Evolutionary conservation across 2,329 filamentous ascomycete species (phyloP), one percentile per base, ranked within the genome.

Genomic region (Moelleriella libera): DNA sequence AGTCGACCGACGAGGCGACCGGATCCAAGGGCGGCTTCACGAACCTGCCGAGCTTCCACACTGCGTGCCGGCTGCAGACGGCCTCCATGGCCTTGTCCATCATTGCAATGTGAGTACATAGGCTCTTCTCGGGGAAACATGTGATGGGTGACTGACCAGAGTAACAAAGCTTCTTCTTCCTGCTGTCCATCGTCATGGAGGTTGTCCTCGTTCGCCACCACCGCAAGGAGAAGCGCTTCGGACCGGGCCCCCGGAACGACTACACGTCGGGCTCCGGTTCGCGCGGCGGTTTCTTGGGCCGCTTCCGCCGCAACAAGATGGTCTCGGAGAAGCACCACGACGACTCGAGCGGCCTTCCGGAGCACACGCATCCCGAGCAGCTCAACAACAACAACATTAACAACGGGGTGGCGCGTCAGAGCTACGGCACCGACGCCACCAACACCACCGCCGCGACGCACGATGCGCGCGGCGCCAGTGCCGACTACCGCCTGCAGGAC

Each of bases 11-110:
- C 37, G 70, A 73, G 34, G 63, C 65, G n/a, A 66, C 71, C n/a
- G 66, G 32, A 8, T 4, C 69, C 42, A 52, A 51, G 3, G 68
- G 68, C 55, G 69, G 68, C 37, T 76, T 77, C 50, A 68, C 66
- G 14, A 55, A 57, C 8, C 59, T 76, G 43, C 74, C 74, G 2
- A 72, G 62, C 44, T 72, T 68, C 51, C 60, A 58, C 40, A 63
- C 63, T 6, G 80, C 83, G 1, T 96, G 89, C 69, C 72, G 72
- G 50, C 69, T 95, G 54, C 79, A 94, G 66, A 86, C 81, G 45
- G 88, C 82, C 43, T 76, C 72, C 50, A 82, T 96, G 53, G 84
- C 85, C 4, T 80, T 92, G 12, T 70, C 88, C 31, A 84, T 96
- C 50, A 76, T 88, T 48, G 84, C 75, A 58, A 80, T 85, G 80